Evolutionary conservation across 257 asterid genomes (phyloP).

Genomic region (Rauvolfia tetraphylla): DNA sequence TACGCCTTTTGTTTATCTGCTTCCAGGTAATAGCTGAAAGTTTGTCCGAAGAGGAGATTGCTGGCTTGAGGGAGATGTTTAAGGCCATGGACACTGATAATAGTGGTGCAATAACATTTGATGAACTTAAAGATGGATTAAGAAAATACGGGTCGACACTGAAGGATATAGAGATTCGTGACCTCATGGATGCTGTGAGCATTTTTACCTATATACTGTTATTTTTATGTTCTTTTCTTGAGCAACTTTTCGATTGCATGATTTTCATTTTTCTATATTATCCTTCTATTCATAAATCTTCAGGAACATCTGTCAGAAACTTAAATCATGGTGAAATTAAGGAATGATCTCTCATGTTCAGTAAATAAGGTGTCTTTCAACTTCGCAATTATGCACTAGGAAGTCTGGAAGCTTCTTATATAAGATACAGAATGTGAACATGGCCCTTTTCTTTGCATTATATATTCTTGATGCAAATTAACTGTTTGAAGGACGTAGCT

Average conservation of each 20-base stretch:
- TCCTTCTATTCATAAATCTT: neutral
- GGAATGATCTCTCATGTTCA: neutral
- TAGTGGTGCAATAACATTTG: slow-evolving; percentile 93
- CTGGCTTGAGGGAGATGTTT: slow-evolving; percentile 90
- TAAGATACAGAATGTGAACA: neutral
- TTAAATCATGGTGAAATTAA: neutral
- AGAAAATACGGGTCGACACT: slow-evolving; percentile 86
- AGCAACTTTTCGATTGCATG: neutral
- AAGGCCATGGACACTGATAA: slow-evolving; percentile 89
- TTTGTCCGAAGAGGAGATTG: slow-evolving; percentile 92
- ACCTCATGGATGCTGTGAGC: slow-evolving; percentile 91
- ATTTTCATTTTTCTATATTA: neutral
- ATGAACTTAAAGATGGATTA: slow-evolving; percentile 90
- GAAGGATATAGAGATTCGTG: slow-evolving; percentile 82
- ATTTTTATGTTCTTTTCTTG: neutral
- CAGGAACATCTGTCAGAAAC: neutral
- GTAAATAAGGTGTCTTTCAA: neutral
- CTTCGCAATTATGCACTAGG: neutral
- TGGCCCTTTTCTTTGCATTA: neutral
- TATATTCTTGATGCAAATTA: neutral
- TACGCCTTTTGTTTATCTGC: slow-evolving; percentile 12
- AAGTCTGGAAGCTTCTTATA: neutral
- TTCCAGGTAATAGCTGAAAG: slow-evolving; percentile 92
- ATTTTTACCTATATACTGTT: slow-evolving; percentile 10
- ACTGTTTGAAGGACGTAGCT: neutral